Percentiles rank a stretch among this genome's conserved stretches.
These are phyloP conservation scores for Schrenkiella parvula DNA, from an alignment of 345 rosid species.

Conservation along the genomic window DNA sequence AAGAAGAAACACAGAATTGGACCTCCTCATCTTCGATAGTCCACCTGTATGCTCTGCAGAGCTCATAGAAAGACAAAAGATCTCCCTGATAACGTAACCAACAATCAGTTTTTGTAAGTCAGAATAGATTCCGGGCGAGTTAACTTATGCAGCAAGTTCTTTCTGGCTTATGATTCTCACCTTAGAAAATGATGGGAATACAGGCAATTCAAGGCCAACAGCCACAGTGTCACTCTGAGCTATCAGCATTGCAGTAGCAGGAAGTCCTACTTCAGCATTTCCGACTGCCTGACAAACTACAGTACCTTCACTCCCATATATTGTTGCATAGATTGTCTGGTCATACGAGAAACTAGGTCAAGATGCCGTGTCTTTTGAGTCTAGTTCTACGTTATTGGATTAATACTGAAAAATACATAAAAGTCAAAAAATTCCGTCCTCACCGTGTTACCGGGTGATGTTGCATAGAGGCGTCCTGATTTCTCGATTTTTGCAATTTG, in stretches of 20 bases:
- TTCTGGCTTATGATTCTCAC: constrained; percentile 44
- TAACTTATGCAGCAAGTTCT: constrained; percentile 1
- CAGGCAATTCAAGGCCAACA: constrained; percentile 65
- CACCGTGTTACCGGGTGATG: constrained; percentile 88
- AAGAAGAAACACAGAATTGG: constrained; percentile 11
- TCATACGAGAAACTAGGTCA: constrained; percentile 26
- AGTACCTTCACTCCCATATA: constrained; percentile 53
- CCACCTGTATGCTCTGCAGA: constrained; percentile 74
- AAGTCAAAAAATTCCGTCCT: constrained; percentile 15
- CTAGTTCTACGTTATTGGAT: constrained; percentile 1
- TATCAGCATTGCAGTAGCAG: constrained; percentile 56
- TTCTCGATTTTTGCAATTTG: constrained; percentile 52
- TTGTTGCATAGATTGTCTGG: constrained; percentile 65
- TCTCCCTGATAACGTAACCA: constrained; percentile 56
- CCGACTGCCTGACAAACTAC: constrained; percentile 65
- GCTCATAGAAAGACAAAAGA: constrained; percentile 74
- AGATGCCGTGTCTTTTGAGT: neutral
- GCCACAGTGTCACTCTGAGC: constrained; percentile 82
- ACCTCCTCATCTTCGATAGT: constrained; percentile 75
- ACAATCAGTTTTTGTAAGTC: constrained; percentile 22
- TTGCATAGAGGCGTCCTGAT: constrained; percentile 62
- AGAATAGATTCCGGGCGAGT: constrained; percentile 4
- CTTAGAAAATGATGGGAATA: constrained; percentile 75
- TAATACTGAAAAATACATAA: constrained; percentile 2
- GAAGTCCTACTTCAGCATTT: constrained; percentile 61